A percentile compares a stretch with the other conserved stretches of the same genome.
Evolutionary conservation across 768 basidiomycete species (phyloP).

Genomic region (Mycena rosella): DNA sequence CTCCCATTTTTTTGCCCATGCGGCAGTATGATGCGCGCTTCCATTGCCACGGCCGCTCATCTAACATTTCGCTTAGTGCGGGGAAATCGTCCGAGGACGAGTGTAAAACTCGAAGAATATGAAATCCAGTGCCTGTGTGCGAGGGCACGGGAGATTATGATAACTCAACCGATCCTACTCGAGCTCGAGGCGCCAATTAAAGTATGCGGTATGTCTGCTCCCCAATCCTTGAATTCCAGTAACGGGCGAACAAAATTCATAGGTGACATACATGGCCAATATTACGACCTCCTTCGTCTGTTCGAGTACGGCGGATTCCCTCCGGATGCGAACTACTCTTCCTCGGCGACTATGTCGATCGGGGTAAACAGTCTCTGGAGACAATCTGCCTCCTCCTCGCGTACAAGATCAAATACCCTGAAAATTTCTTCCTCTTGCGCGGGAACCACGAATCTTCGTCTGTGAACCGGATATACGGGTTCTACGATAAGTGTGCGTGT

Average conservation of each 20-base stretch:
- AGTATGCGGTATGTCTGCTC: slow-evolving; percentile 86
- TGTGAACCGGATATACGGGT: slow-evolving; percentile 99
- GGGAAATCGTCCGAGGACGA: slow-evolving; percentile 98
- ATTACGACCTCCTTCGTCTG: slow-evolving; percentile 96
- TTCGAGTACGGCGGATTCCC: slow-evolving; percentile 99
- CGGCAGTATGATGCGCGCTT: not conserved
- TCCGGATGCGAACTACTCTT: slow-evolving; percentile 99
- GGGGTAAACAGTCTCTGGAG: slow-evolving; percentile 98
- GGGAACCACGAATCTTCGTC: slow-evolving; percentile 99
- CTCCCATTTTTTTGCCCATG: too few relatives aligned
- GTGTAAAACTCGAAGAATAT: slow-evolving; percentile 96
- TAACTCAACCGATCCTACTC: slow-evolving; percentile 96
- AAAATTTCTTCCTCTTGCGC: slow-evolving; percentile 99
- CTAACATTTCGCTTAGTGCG: slow-evolving; percentile 69
- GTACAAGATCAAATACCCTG: slow-evolving; percentile 99
- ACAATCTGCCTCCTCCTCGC: slow-evolving; percentile 99
- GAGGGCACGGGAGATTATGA: slow-evolving; percentile 98
- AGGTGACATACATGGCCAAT: slow-evolving; percentile 99
- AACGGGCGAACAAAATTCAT: not conserved
- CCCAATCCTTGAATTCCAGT: not conserved
- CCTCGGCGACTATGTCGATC: slow-evolving; percentile 99
- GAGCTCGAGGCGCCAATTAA: slow-evolving; percentile 99
- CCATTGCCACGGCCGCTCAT: not conserved
- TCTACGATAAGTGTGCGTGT: slow-evolving; percentile 97
- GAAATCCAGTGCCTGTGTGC: slow-evolving; percentile 99